Percentiles rank a stretch among this genome's conserved stretches.
phyloP scores from a whole-genome alignment of 495 filamentous ascomycete genomes.

The Terfezia claveryi region DNA sequence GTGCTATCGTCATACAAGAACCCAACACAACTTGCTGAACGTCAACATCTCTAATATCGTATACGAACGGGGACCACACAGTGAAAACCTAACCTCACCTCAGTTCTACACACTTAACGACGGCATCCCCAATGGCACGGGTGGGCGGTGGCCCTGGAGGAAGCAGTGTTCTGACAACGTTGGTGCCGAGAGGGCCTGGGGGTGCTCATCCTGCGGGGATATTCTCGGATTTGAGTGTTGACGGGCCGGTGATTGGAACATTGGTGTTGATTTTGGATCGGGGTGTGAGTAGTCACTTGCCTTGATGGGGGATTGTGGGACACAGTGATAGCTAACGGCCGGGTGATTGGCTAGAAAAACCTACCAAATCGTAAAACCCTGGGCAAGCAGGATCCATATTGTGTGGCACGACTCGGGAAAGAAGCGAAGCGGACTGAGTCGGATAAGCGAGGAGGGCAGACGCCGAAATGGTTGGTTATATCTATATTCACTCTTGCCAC shows the following conservation, averaged over 20 bases:
- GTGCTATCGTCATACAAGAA: no score
- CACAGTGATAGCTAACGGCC: background rate
- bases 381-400: conserved; percentile 97
- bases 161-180: background rate
- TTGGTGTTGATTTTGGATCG: conserved; percentile 79
- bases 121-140: background rate
- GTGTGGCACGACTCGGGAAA: conserved; percentile 79
- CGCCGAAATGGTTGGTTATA: conserved; percentile 62
- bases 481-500: conserved; percentile 1
- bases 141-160: background rate
- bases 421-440: conserved; percentile 95
- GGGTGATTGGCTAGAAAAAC: conserved; percentile 38
- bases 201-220: conserved; percentile 68
- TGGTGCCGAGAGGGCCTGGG: background rate
- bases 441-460: conserved; percentile 85
- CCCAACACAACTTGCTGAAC: no score
- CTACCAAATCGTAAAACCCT: conserved; percentile 88
- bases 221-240: conserved; percentile 83
- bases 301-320: background rate
- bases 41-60: no score
- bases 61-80: no score
- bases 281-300: conserved; percentile 23
- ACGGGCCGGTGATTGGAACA: conserved; percentile 85
- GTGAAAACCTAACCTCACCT: no score
- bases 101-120: background rate